Percentiles rank a stretch among this genome's conserved stretches.
Evolutionary conservation across 371 early-diverging fungal genomes (phyloP).

Genomic region (Amoeboaphelidium protococcarum): DNA sequence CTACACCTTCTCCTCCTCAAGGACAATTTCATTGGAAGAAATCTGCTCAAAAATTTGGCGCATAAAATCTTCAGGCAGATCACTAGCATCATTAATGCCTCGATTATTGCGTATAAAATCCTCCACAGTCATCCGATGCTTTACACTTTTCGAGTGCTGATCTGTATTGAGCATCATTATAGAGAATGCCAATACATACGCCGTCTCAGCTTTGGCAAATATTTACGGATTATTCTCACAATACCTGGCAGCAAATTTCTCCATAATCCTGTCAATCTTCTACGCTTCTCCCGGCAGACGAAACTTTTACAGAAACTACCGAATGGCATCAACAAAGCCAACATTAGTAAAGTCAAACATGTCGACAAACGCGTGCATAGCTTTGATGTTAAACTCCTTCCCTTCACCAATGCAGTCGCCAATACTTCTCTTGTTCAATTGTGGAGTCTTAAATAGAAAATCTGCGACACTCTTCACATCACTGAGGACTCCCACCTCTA

Average conservation of each 20-base stretch:
- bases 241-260: constrained; percentile 28
- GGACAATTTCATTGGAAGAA: constrained; percentile 17
- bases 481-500: constrained; percentile 13
- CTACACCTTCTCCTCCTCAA: constrained; percentile 21
- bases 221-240: constrained; percentile 22
- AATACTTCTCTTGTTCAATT: constrained; percentile 16
- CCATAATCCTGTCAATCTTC: constrained; percentile 29
- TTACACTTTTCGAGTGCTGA: constrained; percentile 24
- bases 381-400: constrained; percentile 12
- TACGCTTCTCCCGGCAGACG: constrained; percentile 35
- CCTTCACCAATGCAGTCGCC: constrained; percentile 25
- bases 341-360: constrained; percentile 22
- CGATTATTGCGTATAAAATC: constrained; percentile 26
- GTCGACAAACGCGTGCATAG: constrained; percentile 26
- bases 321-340: constrained; percentile 23
- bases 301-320: constrained; percentile 29
- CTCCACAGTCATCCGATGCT: constrained; percentile 22
- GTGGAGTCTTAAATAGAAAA: constrained; percentile 13
- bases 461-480: constrained; percentile 12
- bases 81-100: constrained; percentile 21
- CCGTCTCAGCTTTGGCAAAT: constrained; percentile 26
- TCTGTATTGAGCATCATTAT: constrained; percentile 39
- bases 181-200: constrained; percentile 29
- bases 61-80: constrained; percentile 19
- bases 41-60: constrained; percentile 21